Conservation (phyloP, 2,329 filamentous ascomycete species). For the Pseudonectria foliicola region DNA sequence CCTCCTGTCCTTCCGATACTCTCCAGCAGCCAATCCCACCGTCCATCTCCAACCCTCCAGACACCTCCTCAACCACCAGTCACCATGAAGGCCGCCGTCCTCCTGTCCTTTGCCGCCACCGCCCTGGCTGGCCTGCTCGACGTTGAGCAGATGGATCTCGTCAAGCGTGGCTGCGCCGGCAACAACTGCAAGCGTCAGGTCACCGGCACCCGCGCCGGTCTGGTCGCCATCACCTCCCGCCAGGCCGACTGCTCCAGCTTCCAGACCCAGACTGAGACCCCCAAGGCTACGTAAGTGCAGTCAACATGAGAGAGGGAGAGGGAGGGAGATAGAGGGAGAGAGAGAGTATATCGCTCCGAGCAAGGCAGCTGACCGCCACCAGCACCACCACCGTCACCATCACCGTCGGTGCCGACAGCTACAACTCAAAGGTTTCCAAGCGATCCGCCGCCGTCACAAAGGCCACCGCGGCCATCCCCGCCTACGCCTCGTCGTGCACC, state of each 20-base stretch:
- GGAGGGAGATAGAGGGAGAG: slow-evolving; percentile 1
- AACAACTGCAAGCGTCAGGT: slow-evolving; percentile 43
- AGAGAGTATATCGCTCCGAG: not conserved
- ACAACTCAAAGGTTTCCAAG: slow-evolving; percentile 16
- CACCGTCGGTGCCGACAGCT: slow-evolving; percentile 28
- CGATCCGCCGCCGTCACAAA: slow-evolving; percentile 24
- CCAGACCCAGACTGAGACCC: slow-evolving; percentile 32
- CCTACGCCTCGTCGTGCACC: slow-evolving; percentile 34
- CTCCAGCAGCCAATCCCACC: too few relatives aligned
- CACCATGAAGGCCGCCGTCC: slow-evolving; percentile 35
- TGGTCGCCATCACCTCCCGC: slow-evolving; percentile 27
- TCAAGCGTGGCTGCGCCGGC: slow-evolving; percentile 28
- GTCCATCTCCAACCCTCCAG: too few relatives aligned
- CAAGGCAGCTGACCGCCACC: not conserved
- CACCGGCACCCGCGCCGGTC: slow-evolving; percentile 34
- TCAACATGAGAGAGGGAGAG: not conserved
- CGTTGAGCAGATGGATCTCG: slow-evolving; percentile 18
- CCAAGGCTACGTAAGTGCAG: slow-evolving; percentile 34
- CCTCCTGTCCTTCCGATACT: too few relatives aligned
- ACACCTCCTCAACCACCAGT: slow-evolving; percentile 4
- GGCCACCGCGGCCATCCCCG: slow-evolving; percentile 29
- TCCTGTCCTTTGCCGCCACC: slow-evolving; percentile 31
- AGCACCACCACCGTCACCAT: slow-evolving; percentile 32
- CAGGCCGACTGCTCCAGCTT: slow-evolving; percentile 35
- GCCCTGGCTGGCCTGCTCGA: slow-evolving; percentile 26